phyloP scores from a whole-genome alignment of 176 grass and related monocot species.

The Avena insularis region DNA sequence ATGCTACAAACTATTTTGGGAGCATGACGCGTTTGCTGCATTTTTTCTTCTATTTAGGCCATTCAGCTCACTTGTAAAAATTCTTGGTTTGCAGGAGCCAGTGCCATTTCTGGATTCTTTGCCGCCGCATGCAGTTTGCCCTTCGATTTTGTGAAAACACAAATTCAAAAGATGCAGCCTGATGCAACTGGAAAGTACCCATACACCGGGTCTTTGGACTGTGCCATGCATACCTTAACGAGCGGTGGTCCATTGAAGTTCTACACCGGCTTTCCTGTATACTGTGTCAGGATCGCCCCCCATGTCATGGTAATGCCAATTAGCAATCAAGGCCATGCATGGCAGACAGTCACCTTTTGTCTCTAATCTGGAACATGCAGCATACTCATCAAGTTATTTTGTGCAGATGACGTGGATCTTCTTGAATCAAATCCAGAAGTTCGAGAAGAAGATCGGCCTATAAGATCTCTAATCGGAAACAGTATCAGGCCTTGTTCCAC shows the following conservation, averaged over 20 bases:
- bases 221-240: constrained; percentile 89
- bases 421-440: constrained; percentile 99
- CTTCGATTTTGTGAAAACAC: constrained; percentile 99
- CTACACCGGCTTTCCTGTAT: constrained; percentile 99
- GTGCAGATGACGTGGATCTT: constrained; percentile 99
- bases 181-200: constrained; percentile 96
- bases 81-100: constrained; percentile 68
- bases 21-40: not conserved
- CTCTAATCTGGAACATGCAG: not conserved
- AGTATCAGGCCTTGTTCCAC: constrained; percentile 16
- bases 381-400: constrained; percentile 36
- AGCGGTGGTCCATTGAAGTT: constrained; percentile 95
- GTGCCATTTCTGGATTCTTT: constrained; percentile 97
- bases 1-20: not conserved
- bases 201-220: constrained; percentile 90
- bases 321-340: not conserved
- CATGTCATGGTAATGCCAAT: constrained; percentile 87
- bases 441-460: constrained; percentile 72
- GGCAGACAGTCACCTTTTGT: not conserved
- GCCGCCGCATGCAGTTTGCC: constrained; percentile 97
- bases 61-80: not conserved
- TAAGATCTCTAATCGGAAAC: constrained; percentile 32
- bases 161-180: constrained; percentile 99
- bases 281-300: constrained; percentile 94
- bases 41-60: not conserved